These are phyloP conservation scores for Botryosphaeria dothidea DNA, from an alignment of 2,329 filamentous ascomycete species.

Conservation along the genomic window DNA sequence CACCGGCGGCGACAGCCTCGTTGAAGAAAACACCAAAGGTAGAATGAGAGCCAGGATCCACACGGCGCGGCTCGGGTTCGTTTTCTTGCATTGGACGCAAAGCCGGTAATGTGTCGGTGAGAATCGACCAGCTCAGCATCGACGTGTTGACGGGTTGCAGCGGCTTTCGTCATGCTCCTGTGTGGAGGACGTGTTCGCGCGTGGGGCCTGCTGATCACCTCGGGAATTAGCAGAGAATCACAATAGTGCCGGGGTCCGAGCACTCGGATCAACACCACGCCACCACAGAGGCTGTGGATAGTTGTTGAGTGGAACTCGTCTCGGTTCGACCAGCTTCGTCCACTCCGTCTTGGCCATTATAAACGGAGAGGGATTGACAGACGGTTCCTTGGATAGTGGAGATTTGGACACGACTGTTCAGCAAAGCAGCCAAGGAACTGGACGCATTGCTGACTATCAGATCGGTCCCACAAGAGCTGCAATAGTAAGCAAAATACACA, in stretches of 20 bases:
- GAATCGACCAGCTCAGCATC: background rate
- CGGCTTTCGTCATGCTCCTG: background rate
- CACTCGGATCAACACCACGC: background rate
- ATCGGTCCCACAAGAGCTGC: too few relatives aligned
- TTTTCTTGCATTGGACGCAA: background rate
- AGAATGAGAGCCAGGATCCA: background rate
- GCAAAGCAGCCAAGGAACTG: background rate
- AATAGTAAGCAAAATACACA: too few relatives aligned
- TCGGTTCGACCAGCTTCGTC: too few relatives aligned
- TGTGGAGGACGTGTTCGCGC: background rate
- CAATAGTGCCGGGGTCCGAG: background rate
- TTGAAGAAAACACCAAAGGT: background rate
- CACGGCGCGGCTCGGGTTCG: background rate
- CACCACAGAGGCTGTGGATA: background rate
- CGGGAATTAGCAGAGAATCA: background rate
- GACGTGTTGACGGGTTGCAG: constrained; percentile 3
- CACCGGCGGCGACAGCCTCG: background rate
- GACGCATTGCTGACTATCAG: too few relatives aligned
- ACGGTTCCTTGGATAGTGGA: too few relatives aligned
- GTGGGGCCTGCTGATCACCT: constrained; percentile 3
- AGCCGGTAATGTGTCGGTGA: background rate
- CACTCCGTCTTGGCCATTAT: too few relatives aligned
- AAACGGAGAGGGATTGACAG: too few relatives aligned
- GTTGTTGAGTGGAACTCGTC: background rate
- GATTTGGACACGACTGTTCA: too few relatives aligned